Evolutionary conservation across 179 eudicot species (phyloP).

Genomic region (Silene noctiflora): DNA sequence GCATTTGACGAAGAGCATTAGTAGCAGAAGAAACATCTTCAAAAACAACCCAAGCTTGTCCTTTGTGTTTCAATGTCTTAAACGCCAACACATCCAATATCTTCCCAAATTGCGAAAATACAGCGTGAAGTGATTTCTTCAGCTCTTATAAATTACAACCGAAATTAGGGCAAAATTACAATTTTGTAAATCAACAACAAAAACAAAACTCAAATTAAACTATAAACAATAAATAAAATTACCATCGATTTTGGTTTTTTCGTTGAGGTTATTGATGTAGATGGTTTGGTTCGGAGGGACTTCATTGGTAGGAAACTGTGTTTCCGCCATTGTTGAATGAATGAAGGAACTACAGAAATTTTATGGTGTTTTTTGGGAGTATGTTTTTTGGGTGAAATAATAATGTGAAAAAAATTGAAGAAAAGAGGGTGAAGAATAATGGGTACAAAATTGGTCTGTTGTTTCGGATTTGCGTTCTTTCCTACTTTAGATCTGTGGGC

Average conservation of each 20-base stretch:
- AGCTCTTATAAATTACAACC: constrained; percentile 43
- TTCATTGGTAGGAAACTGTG: constrained; percentile 35
- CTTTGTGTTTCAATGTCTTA: constrained; percentile 95
- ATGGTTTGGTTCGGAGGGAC: constrained; percentile 65
- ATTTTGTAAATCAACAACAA: not conserved
- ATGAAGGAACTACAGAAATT: no score
- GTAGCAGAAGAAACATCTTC: constrained; percentile 82
- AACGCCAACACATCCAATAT: constrained; percentile 91
- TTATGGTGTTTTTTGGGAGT: no score
- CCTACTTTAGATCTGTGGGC: no score
- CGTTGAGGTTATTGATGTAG: constrained; percentile 93
- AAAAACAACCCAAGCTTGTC: constrained; percentile 98
- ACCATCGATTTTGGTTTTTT: constrained; percentile 77
- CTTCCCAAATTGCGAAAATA: constrained; percentile 93
- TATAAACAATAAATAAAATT: not conserved
- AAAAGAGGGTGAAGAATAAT: no score
- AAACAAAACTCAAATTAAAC: not conserved
- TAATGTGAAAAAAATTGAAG: no score
- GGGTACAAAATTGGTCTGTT: no score
- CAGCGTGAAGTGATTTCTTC: constrained; percentile 81
- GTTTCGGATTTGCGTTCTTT: no score
- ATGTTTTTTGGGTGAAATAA: no score
- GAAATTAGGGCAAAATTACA: not conserved
- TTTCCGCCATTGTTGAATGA: constrained; percentile 56
- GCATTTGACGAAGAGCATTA: constrained; percentile 86